Percentiles rank a stretch among this genome's conserved stretches.
Evolutionary conservation across 345 rosid species (phyloP).

Genomic region (Hibiscus trionum): DNA sequence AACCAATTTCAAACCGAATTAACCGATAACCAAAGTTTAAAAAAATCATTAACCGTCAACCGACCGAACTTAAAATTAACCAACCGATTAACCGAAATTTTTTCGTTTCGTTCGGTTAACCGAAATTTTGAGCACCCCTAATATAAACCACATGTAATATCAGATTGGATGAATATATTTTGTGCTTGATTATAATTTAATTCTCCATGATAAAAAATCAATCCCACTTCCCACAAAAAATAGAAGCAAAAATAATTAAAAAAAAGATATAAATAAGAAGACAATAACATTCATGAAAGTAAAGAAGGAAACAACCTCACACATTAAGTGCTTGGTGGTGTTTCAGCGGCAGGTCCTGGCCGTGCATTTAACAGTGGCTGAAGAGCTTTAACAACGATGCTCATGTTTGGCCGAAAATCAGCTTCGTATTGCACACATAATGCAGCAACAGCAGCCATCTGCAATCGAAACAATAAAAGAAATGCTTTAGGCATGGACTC

Average conservation of each 20-base stretch:
- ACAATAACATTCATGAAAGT: background rate
- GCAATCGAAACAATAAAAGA: slow-evolving; percentile 9
- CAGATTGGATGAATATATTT: background rate
- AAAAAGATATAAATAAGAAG: background rate
- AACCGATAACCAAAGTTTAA: no score
- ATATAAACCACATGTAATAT: background rate
- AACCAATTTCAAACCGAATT: no score
- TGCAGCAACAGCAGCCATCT: slow-evolving; percentile 96
- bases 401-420: slow-evolving; percentile 96
- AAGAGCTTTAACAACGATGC: slow-evolving; percentile 57
- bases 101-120: no score
- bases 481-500: background rate
- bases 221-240: background rate
- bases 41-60: no score
- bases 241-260: no score
- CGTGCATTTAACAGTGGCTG: slow-evolving; percentile 45
- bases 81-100: no score
- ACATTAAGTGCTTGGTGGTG: slow-evolving; percentile 27
- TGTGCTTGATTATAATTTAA: background rate
- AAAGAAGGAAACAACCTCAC: slow-evolving; percentile 6
- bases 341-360: slow-evolving; percentile 52
- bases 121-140: no score
- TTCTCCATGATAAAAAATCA: background rate
- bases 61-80: no score
- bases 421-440: slow-evolving; percentile 93